Evolutionary conservation across 805 yeast species (phyloP).

Genomic region (Lachancea sp.): DNA sequence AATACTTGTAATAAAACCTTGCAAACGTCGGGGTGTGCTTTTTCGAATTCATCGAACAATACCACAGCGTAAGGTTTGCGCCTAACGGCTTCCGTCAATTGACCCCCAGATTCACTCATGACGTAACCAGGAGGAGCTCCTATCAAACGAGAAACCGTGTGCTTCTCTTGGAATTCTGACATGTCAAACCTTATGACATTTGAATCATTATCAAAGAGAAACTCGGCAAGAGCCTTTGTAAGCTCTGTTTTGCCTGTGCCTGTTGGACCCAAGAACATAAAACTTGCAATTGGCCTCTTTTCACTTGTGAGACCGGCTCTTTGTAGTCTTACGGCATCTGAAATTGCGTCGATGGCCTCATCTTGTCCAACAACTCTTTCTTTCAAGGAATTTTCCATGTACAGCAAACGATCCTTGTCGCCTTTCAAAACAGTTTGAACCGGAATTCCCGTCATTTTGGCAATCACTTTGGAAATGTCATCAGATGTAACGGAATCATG

Average conservation of each 20-base stretch:
- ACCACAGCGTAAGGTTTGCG: constrained; percentile 92
- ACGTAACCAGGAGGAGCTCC: constrained; percentile 99
- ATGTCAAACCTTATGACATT: constrained; percentile 90
- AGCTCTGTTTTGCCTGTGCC: constrained; percentile 98
- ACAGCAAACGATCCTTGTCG: constrained; percentile 82
- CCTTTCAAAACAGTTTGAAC: constrained; percentile 86
- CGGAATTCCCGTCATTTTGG: constrained; percentile 95
- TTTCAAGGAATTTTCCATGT: constrained; percentile 76
- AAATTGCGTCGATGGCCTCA: constrained; percentile 81
- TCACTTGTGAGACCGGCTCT: constrained; percentile 95
- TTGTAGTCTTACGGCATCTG: constrained; percentile 93
- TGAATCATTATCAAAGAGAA: constrained; percentile 80
- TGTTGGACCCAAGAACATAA: constrained; percentile 95
- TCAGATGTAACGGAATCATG: constrained; percentile 94
- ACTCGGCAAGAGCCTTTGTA: constrained; percentile 87
- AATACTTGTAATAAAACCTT: constrained; percentile 84
- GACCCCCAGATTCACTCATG: constrained; percentile 90
- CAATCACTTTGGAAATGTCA: constrained; percentile 87
- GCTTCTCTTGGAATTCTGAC: constrained; percentile 97
- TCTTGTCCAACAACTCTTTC: constrained; percentile 90
- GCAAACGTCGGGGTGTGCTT: constrained; percentile 94
- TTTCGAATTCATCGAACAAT: constrained; percentile 91
- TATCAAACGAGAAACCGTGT: constrained; percentile 79
- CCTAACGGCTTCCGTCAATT: constrained; percentile 91
- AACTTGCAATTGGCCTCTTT: constrained; percentile 91